Evolutionary conservation across 257 asterid species (phyloP).

Genomic region (Ajuga chamaepitys): DNA sequence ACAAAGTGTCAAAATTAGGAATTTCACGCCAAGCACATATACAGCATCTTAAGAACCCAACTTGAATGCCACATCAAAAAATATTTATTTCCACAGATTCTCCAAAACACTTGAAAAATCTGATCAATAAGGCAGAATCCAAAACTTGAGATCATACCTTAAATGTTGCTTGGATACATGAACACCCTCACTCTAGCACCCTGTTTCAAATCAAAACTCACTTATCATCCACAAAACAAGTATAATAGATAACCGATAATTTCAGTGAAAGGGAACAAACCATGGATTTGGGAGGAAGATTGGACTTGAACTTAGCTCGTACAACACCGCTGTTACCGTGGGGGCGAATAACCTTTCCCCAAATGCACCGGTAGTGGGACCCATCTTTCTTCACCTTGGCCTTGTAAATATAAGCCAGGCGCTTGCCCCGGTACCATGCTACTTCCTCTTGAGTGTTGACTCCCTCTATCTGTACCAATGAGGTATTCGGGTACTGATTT

Average conservation of each 20-base stretch:
- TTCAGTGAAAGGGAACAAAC: background rate
- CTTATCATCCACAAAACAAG: background rate
- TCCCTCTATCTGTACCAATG: conserved; percentile 35
- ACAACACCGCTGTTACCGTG: conserved; percentile 34
- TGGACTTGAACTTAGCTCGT: conserved; percentile 32
- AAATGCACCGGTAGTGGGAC: conserved; percentile 22
- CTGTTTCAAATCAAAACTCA: conserved; percentile 6
- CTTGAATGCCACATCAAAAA: background rate
- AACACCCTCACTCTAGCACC: conserved; percentile 34
- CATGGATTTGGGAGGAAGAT: conserved; percentile 39
- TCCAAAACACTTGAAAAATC: background rate
- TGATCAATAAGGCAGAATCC: background rate
- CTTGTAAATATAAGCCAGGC: conserved; percentile 36
- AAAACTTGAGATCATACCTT: conserved; percentile 10
- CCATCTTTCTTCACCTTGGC: conserved; percentile 26
- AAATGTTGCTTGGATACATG: conserved; percentile 36
- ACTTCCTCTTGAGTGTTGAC: conserved; percentile 37
- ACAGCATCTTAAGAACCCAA: background rate
- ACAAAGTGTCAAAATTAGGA: too few species aligned
- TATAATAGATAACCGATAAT: background rate
- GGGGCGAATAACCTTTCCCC: conserved; percentile 37
- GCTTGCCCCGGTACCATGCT: conserved; percentile 32
- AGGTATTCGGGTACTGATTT: conserved; percentile 33
- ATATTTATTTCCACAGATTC: background rate
- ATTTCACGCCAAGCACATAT: too few species aligned